Percentiles rank a stretch among this genome's conserved stretches.
Conservation (phyloP, 2,329 filamentous ascomycete genomes). For the Sporothrix globosa region DNA sequence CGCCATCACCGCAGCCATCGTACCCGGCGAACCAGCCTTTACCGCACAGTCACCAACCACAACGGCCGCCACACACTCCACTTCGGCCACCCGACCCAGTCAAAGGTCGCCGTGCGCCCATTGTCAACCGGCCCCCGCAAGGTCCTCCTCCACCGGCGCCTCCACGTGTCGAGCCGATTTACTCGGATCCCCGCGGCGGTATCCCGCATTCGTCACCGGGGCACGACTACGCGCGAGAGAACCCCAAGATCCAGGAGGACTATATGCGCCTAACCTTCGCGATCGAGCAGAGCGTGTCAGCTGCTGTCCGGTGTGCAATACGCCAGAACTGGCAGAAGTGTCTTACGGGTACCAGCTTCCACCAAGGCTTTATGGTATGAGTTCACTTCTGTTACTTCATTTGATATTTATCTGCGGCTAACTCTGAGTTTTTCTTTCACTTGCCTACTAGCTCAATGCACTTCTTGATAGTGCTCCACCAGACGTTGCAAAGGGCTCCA, state of each 20-base stretch:
- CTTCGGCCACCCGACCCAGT: constrained; percentile 29
- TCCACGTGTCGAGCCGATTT: background rate
- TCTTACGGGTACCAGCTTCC: constrained; percentile 56
- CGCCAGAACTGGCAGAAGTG: constrained; percentile 57
- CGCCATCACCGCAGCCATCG: background rate
- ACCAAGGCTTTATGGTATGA: constrained; percentile 58
- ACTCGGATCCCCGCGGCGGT: background rate
- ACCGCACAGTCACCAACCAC: background rate
- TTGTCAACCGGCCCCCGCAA: constrained; percentile 41
- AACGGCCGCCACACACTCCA: background rate
- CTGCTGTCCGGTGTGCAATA: constrained; percentile 53
- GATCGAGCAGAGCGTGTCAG: constrained; percentile 48
- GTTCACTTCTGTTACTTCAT: background rate
- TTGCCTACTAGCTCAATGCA: constrained; percentile 51
- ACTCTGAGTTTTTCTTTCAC: background rate
- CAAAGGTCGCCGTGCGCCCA: constrained; percentile 35
- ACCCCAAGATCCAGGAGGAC: constrained; percentile 48
- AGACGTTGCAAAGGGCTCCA: constrained; percentile 45
- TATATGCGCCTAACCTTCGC: constrained; percentile 45
- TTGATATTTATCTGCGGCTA: background rate
- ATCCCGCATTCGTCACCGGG: constrained; percentile 46
- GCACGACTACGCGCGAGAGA: constrained; percentile 39
- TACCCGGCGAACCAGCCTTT: background rate
- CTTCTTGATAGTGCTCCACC: constrained; percentile 51
- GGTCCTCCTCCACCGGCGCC: background rate